Evolutionary conservation across 2,329 filamentous ascomycete genomes (phyloP).

Genomic region (Hymenoscyphus albidus): DNA sequence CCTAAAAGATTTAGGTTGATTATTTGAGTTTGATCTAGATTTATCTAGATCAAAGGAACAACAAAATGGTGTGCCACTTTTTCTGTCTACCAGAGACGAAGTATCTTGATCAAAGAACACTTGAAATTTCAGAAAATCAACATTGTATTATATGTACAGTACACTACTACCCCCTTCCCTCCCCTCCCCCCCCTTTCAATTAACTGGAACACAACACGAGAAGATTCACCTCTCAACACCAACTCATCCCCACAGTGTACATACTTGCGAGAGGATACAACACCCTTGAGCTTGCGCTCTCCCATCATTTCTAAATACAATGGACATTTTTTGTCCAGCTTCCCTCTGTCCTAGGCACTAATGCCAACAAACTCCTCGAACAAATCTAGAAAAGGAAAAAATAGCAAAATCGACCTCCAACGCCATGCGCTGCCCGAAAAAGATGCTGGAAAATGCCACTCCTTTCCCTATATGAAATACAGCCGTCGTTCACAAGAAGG

Average conservation of each 20-base stretch:
- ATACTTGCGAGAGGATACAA: neutral
- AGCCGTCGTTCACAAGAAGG: neutral
- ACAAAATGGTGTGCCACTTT: too few species aligned
- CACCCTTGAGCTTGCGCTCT: neutral
- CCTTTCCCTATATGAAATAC: neutral
- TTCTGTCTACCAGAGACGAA: too few species aligned
- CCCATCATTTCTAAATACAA: conserved; percentile 16
- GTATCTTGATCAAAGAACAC: too few species aligned
- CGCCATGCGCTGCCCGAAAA: conserved; percentile 17
- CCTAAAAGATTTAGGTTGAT: too few species aligned
- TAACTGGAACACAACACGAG: neutral
- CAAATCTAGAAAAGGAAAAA: neutral
- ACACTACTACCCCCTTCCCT: too few species aligned
- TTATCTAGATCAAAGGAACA: too few species aligned
- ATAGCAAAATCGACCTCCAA: conserved; percentile 13
- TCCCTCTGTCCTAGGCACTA: neutral
- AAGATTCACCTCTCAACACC: neutral
- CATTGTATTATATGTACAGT: too few species aligned
- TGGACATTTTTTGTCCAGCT: neutral
- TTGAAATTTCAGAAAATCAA: too few species aligned
- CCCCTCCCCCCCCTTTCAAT: neutral
- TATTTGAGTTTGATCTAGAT: too few species aligned
- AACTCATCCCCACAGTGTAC: neutral
- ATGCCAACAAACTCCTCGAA: neutral
- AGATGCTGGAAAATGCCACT: conserved; percentile 5